Percentiles rank a stretch among this genome's conserved stretches.
These are phyloP conservation scores for Salvia splendens DNA, from an alignment of 257 asterid species.

Conservation along the genomic window DNA sequence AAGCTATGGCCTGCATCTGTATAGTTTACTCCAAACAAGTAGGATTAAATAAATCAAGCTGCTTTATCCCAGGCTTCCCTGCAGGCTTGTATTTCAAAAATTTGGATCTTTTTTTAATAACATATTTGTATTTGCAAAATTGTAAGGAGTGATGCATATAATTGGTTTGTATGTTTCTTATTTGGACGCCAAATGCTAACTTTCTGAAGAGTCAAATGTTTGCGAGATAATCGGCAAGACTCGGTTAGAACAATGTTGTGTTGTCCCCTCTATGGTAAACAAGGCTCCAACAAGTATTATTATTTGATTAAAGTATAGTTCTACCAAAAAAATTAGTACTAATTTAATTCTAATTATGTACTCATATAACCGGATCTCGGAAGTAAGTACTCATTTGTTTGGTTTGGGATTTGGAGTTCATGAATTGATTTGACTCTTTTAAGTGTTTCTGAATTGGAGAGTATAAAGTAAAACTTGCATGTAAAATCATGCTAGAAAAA, in stretches of 20 bases:
- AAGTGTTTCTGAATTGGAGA: too few relatives aligned
- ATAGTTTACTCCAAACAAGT: not conserved
- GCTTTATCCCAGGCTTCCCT: not conserved
- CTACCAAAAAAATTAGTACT: too few relatives aligned
- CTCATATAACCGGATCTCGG: not conserved
- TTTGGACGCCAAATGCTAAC: slow-evolving; percentile 29
- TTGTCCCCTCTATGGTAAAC: not conserved
- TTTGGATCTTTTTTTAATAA: not conserved
- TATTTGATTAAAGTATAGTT: too few relatives aligned
- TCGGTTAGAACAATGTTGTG: slow-evolving; percentile 13
- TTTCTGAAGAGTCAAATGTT: slow-evolving; percentile 16
- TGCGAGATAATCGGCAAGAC: slow-evolving; percentile 6
- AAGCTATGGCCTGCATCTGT: slow-evolving; percentile 23
- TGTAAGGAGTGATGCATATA: not conserved
- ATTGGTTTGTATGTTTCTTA: not conserved
- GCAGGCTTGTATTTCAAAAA: slow-evolving; percentile 1
- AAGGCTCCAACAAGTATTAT: not conserved
- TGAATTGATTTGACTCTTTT: too few relatives aligned
- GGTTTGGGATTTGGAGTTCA: too few relatives aligned
- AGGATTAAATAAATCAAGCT: not conserved
- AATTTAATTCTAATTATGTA: not conserved
- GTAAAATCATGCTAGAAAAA: too few relatives aligned
- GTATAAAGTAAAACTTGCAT: too few relatives aligned
- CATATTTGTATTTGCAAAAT: not conserved
- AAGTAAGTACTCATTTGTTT: too few relatives aligned